These are phyloP conservation scores for Aechmea fasciata DNA, from an alignment of 176 grass and related monocot species.

Conservation along the genomic window DNA sequence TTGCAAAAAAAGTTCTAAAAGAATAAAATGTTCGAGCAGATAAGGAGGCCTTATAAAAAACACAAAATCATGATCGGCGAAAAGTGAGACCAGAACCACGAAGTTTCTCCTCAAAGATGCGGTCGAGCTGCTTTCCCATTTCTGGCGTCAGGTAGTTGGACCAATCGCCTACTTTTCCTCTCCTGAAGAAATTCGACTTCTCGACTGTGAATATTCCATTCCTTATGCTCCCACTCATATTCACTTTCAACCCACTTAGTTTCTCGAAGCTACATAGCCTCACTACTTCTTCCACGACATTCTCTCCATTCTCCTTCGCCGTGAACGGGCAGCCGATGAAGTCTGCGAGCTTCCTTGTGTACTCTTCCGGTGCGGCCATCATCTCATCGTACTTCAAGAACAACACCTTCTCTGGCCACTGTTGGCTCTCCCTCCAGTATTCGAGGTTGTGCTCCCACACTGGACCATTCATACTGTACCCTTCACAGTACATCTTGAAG, in stretches of 20 bases:
- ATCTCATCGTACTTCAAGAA: constrained; percentile 29
- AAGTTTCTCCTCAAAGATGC: too few relatives aligned
- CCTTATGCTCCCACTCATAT: not conserved
- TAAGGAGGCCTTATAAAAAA: too few relatives aligned
- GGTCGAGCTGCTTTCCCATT: too few relatives aligned
- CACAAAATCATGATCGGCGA: too few relatives aligned
- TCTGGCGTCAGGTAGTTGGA: too few relatives aligned
- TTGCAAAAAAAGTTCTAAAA: too few relatives aligned
- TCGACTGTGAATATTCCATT: too few relatives aligned
- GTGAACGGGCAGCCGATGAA: constrained; percentile 13
- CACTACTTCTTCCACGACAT: not conserved
- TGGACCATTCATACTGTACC: not conserved
- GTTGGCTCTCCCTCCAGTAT: constrained; percentile 15
- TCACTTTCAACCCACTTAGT: constrained; percentile 3
- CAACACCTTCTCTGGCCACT: constrained; percentile 16
- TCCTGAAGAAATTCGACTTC: too few relatives aligned
- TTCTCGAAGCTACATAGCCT: constrained; percentile 6
- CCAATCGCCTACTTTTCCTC: too few relatives aligned
- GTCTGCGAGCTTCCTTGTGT: constrained; percentile 2
- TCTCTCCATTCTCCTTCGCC: not conserved
- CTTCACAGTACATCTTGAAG: too few relatives aligned
- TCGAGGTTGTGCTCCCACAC: constrained; percentile 16
- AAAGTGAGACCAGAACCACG: too few relatives aligned
- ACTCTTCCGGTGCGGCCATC: not conserved
- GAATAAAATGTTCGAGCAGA: too few relatives aligned